Evolutionary conservation across 2,329 filamentous ascomycete species (phyloP).

Genomic region (Eutypella sp.): DNA sequence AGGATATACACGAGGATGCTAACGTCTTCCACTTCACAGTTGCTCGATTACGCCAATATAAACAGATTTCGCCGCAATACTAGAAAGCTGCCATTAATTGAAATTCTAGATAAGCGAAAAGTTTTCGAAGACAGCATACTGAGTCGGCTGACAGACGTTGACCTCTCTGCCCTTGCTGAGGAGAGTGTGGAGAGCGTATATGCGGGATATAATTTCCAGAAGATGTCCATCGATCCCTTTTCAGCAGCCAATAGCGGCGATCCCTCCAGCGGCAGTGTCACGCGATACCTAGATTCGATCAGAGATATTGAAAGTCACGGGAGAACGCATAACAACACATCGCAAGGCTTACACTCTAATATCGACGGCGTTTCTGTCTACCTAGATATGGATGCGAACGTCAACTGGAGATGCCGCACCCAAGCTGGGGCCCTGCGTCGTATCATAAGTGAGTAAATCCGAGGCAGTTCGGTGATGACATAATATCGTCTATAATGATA

Average conservation of each 20-base stretch:
- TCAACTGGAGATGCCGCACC: conserved; percentile 47
- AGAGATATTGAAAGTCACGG: conserved; percentile 11
- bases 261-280: conserved; percentile 7
- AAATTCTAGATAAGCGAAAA: conserved; percentile 8
- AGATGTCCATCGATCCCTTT: conserved; percentile 5
- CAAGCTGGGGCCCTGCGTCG: conserved; percentile 47
- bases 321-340: conserved; percentile 1
- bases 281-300: conserved; percentile 11
- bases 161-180: conserved; percentile 37
- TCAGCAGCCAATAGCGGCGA: conserved; percentile 1
- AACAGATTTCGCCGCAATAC: conserved; percentile 32
- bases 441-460: conserved; percentile 35
- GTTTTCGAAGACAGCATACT: conserved; percentile 17
- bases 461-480: background rate
- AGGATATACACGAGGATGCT: background rate
- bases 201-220: conserved; percentile 36
- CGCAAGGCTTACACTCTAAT: too few relatives aligned
- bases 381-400: conserved; percentile 43
- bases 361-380: conserved; percentile 36
- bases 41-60: conserved; percentile 50
- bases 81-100: conserved; percentile 11
- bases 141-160: conserved; percentile 21
- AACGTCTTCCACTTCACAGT: background rate
- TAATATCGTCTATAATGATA: background rate
- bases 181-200: conserved; percentile 44